phyloP scores from a whole-genome alignment of 176 grass and related monocot genomes.

The Rhipidocladum racemiflorum region DNA sequence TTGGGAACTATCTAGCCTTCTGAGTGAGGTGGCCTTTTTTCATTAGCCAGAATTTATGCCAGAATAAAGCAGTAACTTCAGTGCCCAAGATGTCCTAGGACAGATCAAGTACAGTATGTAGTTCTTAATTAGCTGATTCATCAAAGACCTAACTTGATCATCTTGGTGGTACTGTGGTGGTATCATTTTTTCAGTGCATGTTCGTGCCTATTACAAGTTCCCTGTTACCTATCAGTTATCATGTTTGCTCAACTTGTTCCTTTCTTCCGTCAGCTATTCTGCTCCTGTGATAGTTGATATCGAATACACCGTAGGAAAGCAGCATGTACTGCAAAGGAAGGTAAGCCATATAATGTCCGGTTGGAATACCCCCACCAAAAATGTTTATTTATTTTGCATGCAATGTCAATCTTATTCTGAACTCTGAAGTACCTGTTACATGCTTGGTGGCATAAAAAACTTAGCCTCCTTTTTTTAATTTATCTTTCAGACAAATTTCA shows the following conservation, averaged over 20 bases:
- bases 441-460: neutral
- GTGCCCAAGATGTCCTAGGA: constrained; percentile 2
- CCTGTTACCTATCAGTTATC: constrained; percentile 7
- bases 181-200: neutral
- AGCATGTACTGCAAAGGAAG: constrained; percentile 10
- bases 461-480: neutral
- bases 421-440: neutral
- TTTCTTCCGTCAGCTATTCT: constrained; percentile 57
- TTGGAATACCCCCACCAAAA: neutral
- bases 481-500: constrained; percentile 25
- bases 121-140: constrained; percentile 4
- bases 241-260: constrained; percentile 21
- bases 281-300: constrained; percentile 71
- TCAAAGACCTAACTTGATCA: neutral
- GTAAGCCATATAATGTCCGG: constrained; percentile 16
- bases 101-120: neutral
- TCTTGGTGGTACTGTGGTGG: neutral
- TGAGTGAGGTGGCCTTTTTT: neutral
- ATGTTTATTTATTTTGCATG: neutral
- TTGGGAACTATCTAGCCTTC: neutral
- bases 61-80: neutral
- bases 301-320: constrained; percentile 65
- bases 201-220: neutral
- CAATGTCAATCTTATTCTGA: neutral
- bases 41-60: neutral